Evolutionary conservation across 805 yeast species (phyloP).

Genomic region (Maudiozyma serrabonitensis): DNA sequence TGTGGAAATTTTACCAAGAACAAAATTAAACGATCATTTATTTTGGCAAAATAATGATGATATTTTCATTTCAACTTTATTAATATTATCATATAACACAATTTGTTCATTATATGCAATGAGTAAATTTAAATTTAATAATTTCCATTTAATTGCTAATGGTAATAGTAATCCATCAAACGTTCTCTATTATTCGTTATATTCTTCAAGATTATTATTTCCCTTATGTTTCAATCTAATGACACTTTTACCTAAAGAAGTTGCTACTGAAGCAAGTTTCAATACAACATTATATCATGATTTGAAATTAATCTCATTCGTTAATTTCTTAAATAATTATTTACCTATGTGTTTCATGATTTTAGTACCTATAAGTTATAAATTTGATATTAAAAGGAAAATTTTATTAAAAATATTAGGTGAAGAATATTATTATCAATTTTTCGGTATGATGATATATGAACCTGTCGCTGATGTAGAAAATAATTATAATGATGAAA

Average conservation of each 20-base stretch:
- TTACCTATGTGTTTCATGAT: conserved; percentile 22
- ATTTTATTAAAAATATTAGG: conserved; percentile 23
- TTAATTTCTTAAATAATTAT: conserved; percentile 19
- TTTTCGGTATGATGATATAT: conserved; percentile 26
- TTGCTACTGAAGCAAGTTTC: conserved; percentile 14
- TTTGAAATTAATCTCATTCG: conserved; percentile 23
- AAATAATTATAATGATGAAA: neutral
- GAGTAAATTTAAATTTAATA: conserved; percentile 26
- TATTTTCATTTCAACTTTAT: conserved; percentile 15
- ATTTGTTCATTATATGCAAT: conserved; percentile 24
- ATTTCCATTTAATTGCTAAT: conserved; percentile 26
- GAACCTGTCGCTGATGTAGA: conserved; percentile 12
- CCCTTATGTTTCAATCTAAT: conserved; percentile 29
- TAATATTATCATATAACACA: conserved; percentile 22
- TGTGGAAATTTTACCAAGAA: conserved; percentile 21
- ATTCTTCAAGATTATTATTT: conserved; percentile 26
- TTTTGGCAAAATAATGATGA: conserved; percentile 8
- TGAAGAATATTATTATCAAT: conserved; percentile 27
- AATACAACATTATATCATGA: conserved; percentile 20
- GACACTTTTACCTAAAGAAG: conserved; percentile 16
- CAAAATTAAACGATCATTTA: conserved; percentile 19
- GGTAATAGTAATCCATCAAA: conserved; percentile 28
- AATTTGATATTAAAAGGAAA: conserved; percentile 24
- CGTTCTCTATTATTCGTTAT: conserved; percentile 24
- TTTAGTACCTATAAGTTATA: conserved; percentile 18